Evolutionary conservation across 768 basidiomycete genomes (phyloP), one percentile per base, ranked within the genome.

Genomic region (Boletus reticuloceps): DNA sequence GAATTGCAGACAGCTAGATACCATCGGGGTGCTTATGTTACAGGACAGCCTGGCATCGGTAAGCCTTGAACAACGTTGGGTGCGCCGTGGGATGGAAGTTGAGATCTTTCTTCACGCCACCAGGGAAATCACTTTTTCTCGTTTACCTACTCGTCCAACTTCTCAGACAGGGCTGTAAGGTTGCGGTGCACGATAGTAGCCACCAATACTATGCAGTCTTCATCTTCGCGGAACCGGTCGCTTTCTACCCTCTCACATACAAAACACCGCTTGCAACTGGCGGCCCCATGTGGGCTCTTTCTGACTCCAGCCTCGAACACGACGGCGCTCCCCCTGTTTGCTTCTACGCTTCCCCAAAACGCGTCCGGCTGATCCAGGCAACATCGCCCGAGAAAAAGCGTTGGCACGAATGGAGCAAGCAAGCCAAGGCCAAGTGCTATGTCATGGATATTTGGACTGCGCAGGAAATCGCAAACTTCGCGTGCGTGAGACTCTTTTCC

Each of bases 391-490:
- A 27, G 13, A 1, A 9, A 12, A 6, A 7, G 0, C 40, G 31
- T 2, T 55, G 50, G 50, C 43, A 44, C 6, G 25, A 41, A 17
- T 58, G 58, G 58, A 58, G 36, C 8, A 51, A 48, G 10, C 20
- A 45, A 2, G 16, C 2, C 6, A 11, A 14, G 0, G 48, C 48
- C 1, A 0, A n/a, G 12, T 20, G 38, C 17, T 54, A 50, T 14
- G 12, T 54, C 0, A 58, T 51, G 49, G 36, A 55, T 10, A n/a
- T 58, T 10, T 59, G 54, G 54, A 19, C 50, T 5, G 19, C 20
- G 12, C 4, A 46, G 7, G 58, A 57, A 22, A 32, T 56, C 4
- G 6, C 1, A 12, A 9, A 36, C 5, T 48, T 53, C 1, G 44
- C 39, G 55, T 57, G 14, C 39, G 51, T 44, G 20, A 34, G 25